These are phyloP conservation scores for Macrolepiota dolichaula DNA, from an alignment of 768 basidiomycete species.

Conservation along the genomic window DNA sequence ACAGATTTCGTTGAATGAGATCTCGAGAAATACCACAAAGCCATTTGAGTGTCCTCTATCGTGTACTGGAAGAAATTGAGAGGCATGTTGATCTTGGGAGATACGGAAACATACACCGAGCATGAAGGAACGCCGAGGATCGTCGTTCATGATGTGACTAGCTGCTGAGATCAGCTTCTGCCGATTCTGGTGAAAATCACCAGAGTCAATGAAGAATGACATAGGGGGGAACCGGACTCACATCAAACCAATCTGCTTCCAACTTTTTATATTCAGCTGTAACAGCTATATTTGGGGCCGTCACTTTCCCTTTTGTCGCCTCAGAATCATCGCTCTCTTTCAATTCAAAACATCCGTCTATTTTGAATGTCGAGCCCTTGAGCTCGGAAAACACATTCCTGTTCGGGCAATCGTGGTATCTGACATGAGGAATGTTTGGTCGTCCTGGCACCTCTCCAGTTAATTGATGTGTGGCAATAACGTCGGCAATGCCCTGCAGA, in stretches of 20 bases:
- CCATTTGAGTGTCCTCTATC: conserved; percentile 12
- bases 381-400: background rate
- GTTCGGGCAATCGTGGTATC: background rate
- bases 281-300: background rate
- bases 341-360: background rate
- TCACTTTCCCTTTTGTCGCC: background rate
- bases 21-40: conserved; percentile 18
- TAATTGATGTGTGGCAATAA: background rate
- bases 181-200: conserved; percentile 5
- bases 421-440: background rate
- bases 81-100: background rate
- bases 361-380: background rate
- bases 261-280: background rate
- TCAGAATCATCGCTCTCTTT: too few relatives aligned
- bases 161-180: conserved; percentile 1
- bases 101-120: conserved; percentile 14
- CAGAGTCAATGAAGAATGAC: background rate
- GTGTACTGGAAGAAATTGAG: conserved; percentile 10
- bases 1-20: conserved; percentile 16
- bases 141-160: conserved; percentile 22
- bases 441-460: background rate
- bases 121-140: conserved; percentile 19
- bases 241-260: background rate
- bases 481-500: background rate
- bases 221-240: background rate